Evolutionary conservation across 352 stramenopile genomes (phyloP).

Genomic region (Globisporangium alternatum): DNA sequence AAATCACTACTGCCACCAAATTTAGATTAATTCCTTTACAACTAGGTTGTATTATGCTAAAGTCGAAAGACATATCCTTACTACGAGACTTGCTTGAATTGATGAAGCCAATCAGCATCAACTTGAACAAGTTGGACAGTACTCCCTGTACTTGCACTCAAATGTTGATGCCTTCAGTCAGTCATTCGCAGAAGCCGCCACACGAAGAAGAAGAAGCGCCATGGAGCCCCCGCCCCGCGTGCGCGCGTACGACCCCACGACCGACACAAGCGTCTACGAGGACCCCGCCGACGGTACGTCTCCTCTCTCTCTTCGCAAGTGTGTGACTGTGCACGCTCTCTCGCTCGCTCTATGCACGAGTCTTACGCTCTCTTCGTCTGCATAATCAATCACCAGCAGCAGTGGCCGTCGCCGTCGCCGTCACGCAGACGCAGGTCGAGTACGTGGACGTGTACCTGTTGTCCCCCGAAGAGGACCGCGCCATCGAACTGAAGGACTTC

Average conservation of each 20-base stretch:
- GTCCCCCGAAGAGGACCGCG: slow-evolving; percentile 53
- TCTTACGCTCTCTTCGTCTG: background rate
- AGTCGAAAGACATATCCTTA: no score
- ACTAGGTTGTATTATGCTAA: background rate
- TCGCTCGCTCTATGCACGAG: slow-evolving; percentile 1
- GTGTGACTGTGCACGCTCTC: no score
- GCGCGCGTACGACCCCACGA: slow-evolving; percentile 17
- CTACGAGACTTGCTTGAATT: no score
- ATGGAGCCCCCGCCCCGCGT: slow-evolving; percentile 11
- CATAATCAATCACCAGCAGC: slow-evolving; percentile 12
- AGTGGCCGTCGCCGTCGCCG: background rate
- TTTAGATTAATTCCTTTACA: background rate
- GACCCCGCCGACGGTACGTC: slow-evolving; percentile 14
- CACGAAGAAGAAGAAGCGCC: background rate
- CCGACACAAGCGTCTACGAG: slow-evolving; percentile 11
- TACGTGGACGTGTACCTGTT: slow-evolving; percentile 74
- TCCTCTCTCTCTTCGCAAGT: background rate
- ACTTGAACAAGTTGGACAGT: background rate
- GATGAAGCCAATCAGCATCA: background rate
- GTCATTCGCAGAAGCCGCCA: background rate
- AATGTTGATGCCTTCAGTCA: slow-evolving; percentile 3
- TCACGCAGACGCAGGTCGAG: slow-evolving; percentile 34
- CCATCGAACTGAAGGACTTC: slow-evolving; percentile 73
- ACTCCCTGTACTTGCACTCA: background rate
- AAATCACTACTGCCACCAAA: background rate